Percentiles rank a stretch among this genome's conserved stretches.
Conservation (phyloP, 83 land plant species). For the Larix sibirica region DNA sequence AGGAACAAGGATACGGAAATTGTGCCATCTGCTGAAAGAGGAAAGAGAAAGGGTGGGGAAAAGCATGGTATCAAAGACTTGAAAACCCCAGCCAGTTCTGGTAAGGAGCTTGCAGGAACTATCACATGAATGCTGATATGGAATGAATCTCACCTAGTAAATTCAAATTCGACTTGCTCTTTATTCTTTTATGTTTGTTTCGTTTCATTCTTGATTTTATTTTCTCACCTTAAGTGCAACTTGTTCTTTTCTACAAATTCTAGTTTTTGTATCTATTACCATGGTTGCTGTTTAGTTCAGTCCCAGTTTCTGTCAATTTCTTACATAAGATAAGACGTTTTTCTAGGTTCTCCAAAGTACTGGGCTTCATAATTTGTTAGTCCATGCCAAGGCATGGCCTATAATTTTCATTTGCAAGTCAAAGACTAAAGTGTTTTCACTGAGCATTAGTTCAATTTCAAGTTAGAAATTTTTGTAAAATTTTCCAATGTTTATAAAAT, state of each 20-base stretch:
- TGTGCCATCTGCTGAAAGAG: background rate
- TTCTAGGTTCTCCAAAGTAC: background rate
- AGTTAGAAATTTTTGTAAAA: no score
- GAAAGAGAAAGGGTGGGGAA: background rate
- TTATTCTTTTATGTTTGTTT: background rate
- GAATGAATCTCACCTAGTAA: background rate
- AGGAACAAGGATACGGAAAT: background rate
- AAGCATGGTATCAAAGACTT: background rate
- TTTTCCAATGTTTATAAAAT: no score
- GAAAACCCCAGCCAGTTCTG: conserved; percentile 2
- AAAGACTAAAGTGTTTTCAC: no score
- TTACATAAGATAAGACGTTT: background rate
- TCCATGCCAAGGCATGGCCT: no score
- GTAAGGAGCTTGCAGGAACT: conserved; percentile 8
- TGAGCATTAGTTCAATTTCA: no score
- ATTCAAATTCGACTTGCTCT: background rate
- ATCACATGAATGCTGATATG: background rate
- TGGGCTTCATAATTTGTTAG: background rate
- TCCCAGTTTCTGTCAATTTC: background rate
- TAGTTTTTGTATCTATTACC: background rate
- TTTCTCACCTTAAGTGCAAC: background rate
- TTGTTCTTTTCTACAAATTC: background rate
- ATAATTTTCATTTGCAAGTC: no score
- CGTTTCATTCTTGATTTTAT: background rate
- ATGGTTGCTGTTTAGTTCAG: background rate